Percentiles rank a stretch among this genome's conserved stretches.
These are phyloP conservation scores for Nothophytophthora sp. DNA, from an alignment of 352 stramenopile genomes.

Conservation along the genomic window DNA sequence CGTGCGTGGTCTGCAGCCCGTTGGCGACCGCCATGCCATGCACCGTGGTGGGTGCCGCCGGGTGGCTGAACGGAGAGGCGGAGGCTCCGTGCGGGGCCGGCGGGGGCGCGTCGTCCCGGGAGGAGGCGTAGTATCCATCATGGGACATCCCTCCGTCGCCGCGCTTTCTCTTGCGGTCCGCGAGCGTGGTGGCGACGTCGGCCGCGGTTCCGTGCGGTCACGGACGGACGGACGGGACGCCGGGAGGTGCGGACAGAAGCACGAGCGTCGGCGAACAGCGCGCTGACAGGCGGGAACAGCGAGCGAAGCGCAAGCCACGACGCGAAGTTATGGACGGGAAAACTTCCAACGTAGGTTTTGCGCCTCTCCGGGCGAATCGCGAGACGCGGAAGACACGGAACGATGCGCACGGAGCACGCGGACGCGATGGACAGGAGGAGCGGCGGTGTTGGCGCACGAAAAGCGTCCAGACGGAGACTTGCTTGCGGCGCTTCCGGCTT, in stretches of 20 bases:
- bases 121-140: constrained; percentile 60
- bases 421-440: not conserved
- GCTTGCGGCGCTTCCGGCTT: too few species aligned
- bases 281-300: not conserved
- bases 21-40: constrained; percentile 20
- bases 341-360: constrained; percentile 13
- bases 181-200: constrained; percentile 30
- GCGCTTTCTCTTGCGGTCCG: constrained; percentile 61
- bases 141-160: constrained; percentile 59
- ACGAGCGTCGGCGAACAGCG: not conserved
- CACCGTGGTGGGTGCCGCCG: constrained; percentile 15
- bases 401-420: not conserved
- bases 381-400: not conserved
- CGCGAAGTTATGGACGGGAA: too few species aligned
- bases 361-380: not conserved
- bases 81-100: constrained; percentile 28
- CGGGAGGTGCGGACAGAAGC: not conserved
- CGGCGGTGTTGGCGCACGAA: not conserved
- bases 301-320: not conserved
- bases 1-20: constrained; percentile 17
- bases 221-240: constrained; percentile 10
- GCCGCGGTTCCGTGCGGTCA: constrained; percentile 16
- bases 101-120: constrained; percentile 31
- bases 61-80: constrained; percentile 22
- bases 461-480: too few species aligned